phyloP scores from a whole-genome alignment of 495 filamentous ascomycete species.

The Articulospora tetracladia region DNA sequence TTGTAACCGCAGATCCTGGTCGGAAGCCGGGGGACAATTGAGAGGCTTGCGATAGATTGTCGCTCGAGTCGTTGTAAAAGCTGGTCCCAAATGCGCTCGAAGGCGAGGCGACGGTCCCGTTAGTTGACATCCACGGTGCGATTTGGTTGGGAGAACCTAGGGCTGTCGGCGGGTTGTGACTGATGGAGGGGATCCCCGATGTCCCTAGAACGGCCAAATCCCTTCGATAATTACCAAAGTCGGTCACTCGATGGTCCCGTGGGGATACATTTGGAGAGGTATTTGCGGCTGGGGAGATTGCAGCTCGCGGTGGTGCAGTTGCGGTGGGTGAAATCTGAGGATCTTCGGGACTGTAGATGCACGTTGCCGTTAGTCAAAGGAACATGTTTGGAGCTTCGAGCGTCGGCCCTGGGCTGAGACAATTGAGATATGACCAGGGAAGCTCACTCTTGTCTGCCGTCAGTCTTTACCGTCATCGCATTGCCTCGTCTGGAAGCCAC shows the following conservation, averaged over 20 bases:
- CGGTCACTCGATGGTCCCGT: conserved; percentile 46
- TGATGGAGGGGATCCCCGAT: conserved; percentile 47
- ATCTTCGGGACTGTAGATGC: conserved; percentile 36
- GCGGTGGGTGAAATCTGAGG: conserved; percentile 46
- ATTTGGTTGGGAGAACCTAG: conserved; percentile 42
- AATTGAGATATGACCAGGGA: conserved; percentile 8
- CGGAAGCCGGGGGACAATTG: conserved; percentile 68
- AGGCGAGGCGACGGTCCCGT: conserved; percentile 29
- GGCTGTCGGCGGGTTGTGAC: conserved; percentile 48
- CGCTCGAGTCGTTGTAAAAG: conserved; percentile 65
- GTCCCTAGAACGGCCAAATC: conserved; percentile 67
- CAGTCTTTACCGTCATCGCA: conserved; percentile 54
- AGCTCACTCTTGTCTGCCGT: conserved; percentile 40
- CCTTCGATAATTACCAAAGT: conserved; percentile 62
- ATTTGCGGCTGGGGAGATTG: conserved; percentile 44
- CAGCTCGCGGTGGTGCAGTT: conserved; percentile 34
- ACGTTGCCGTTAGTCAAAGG: conserved; percentile 27
- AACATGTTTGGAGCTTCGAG: conserved; percentile 18
- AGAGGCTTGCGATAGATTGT: conserved; percentile 50
- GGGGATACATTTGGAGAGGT: conserved; percentile 40
- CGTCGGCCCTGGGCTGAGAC: conserved; percentile 9
- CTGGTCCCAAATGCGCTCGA: conserved; percentile 32
- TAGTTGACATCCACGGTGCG: conserved; percentile 44
- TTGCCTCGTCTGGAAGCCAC: conserved; percentile 39
- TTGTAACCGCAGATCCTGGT: conserved; percentile 54